Conservation (phyloP, 169 alveolate genomes). For the Plasmodium coatneyi region DNA sequence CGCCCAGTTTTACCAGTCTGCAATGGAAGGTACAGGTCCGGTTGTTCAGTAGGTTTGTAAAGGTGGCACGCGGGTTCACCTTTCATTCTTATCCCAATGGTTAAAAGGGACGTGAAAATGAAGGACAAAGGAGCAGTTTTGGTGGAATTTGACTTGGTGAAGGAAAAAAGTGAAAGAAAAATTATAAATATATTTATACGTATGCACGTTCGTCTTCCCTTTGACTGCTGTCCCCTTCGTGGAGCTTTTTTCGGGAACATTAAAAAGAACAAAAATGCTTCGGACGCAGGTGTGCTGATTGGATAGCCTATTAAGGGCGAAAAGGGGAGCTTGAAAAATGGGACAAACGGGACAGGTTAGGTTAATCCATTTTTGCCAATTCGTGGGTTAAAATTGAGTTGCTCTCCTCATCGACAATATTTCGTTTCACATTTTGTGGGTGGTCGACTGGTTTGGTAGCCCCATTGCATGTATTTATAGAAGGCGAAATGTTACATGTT, state of each 20-base stretch:
- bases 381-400: not conserved
- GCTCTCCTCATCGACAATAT: not conserved
- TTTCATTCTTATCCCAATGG: not conserved
- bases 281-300: not conserved
- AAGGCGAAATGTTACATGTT: not conserved
- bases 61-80: not conserved
- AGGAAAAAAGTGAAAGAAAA: not conserved
- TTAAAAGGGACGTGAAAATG: not conserved
- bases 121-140: not conserved
- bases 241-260: not conserved
- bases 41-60: not conserved
- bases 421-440: not conserved
- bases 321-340: not conserved
- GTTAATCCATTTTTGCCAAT: not conserved
- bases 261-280: too few species aligned
- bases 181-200: not conserved
- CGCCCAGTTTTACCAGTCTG: not conserved
- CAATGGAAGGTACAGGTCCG: not conserved
- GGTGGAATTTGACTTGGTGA: not conserved
- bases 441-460: not conserved
- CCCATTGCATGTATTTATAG: not conserved
- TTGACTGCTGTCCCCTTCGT: not conserved
- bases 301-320: not conserved
- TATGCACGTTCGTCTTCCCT: not conserved
- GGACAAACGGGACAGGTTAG: not conserved